A percentile compares a stretch with the other conserved stretches of the same genome.
Conservation (phyloP, 1,139 yeast genomes). For the Magnusiomyces magnusii region DNA sequence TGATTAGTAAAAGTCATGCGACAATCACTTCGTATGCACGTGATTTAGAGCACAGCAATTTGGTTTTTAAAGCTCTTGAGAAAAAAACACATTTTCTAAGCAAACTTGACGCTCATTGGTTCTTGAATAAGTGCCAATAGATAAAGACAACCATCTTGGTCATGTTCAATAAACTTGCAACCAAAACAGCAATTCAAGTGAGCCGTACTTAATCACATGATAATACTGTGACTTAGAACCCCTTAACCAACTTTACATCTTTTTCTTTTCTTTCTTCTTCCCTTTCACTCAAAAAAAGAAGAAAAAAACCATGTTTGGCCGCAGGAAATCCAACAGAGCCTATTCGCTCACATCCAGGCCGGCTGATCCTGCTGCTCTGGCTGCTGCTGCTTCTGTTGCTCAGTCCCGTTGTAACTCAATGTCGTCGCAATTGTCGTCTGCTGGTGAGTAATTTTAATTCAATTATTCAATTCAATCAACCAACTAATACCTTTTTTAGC, state of each 20-base stretch:
- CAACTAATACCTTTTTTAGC: constrained; percentile 20
- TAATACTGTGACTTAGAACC: too few species aligned
- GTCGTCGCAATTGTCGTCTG: constrained; percentile 17
- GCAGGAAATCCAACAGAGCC: constrained; percentile 24
- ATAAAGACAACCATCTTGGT: too few species aligned
- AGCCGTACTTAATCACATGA: too few species aligned
- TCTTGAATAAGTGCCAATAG: too few species aligned
- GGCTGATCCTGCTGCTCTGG: constrained; percentile 35
- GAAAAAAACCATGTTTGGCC: constrained; percentile 17
- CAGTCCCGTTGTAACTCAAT: constrained; percentile 16
- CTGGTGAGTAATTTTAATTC: constrained; percentile 14
- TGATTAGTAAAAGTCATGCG: too few species aligned
- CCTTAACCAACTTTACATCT: background rate
- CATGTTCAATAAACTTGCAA: too few species aligned
- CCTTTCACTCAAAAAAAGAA: background rate
- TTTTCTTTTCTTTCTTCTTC: background rate
- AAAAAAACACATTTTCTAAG: too few species aligned
- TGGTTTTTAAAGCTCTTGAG: too few species aligned
- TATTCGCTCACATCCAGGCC: constrained; percentile 30
- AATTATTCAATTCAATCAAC: background rate
- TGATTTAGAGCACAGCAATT: too few species aligned
- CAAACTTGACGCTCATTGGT: too few species aligned
- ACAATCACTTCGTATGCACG: too few species aligned
- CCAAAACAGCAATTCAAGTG: too few species aligned
- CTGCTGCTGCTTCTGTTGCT: constrained; percentile 39